phyloP scores from a whole-genome alignment of 805 yeast species.

The Nakazawaea laoshanensis region DNA sequence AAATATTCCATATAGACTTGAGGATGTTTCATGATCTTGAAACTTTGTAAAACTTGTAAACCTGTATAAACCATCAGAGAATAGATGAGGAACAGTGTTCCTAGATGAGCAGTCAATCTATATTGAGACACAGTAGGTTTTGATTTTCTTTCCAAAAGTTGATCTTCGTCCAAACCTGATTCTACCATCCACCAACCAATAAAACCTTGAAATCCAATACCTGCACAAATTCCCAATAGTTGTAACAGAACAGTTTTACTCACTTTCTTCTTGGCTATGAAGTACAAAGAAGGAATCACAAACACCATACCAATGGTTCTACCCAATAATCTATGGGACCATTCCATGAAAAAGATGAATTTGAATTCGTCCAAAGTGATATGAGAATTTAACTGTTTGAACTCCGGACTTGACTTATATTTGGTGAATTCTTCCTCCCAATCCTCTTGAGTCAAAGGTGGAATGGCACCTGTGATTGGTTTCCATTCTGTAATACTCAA shows the following conservation, averaged over 20 bases:
- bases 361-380: constrained; percentile 88
- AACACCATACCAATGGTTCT: constrained; percentile 81
- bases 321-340: constrained; percentile 93
- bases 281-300: constrained; percentile 79
- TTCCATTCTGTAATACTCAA: constrained; percentile 96
- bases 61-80: constrained; percentile 90
- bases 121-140: constrained; percentile 98
- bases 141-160: constrained; percentile 68
- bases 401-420: constrained; percentile 85
- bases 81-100: constrained; percentile 85
- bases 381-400: constrained; percentile 79
- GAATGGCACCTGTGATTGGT: constrained; percentile 92
- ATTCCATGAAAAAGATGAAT: constrained; percentile 93
- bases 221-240: constrained; percentile 61
- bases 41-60: constrained; percentile 70
- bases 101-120: constrained; percentile 86
- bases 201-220: constrained; percentile 89
- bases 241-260: constrained; percentile 60
- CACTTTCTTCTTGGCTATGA: constrained; percentile 57
- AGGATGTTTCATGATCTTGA: constrained; percentile 61
- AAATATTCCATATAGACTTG: constrained; percentile 43
- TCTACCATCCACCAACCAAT: constrained; percentile 99
- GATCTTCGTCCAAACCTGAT: constrained; percentile 81
- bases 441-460: constrained; percentile 72
- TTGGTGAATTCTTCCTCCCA: constrained; percentile 83